phyloP scores from a whole-genome alignment of 257 asterid species.

The Ajuga chamaepitys region DNA sequence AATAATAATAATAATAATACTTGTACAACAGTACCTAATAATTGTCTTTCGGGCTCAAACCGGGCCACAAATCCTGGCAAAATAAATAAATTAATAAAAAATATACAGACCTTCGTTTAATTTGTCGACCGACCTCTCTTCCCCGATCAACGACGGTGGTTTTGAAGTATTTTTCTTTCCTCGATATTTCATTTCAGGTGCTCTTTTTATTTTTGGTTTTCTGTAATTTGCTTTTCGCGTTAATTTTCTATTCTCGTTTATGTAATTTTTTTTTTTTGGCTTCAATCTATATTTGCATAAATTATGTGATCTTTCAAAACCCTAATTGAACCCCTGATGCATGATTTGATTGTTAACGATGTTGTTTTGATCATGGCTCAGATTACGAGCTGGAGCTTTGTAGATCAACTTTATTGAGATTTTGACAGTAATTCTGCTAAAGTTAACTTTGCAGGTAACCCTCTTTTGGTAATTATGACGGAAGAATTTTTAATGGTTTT shows the following conservation, averaged over 20 bases:
- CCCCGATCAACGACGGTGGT: conserved; percentile 38
- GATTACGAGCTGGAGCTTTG: conserved; percentile 31
- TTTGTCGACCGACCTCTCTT: conserved; percentile 48
- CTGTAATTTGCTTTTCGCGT: conserved; percentile 3
- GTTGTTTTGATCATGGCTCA: conserved; percentile 36
- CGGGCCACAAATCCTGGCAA: conserved; percentile 31
- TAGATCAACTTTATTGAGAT: conserved; percentile 48
- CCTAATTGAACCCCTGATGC: conserved; percentile 60
- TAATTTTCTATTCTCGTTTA: conserved; percentile 8
- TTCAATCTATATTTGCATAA: neutral
- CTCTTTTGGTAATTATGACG: conserved; percentile 7
- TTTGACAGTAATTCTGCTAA: conserved; percentile 18
- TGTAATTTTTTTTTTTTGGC: conserved; percentile 1
- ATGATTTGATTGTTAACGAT: conserved; percentile 30
- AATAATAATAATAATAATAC: neutral
- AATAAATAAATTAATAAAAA: conserved; percentile 6
- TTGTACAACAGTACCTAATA: conserved; percentile 6
- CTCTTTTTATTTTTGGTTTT: neutral
- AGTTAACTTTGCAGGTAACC: conserved; percentile 27
- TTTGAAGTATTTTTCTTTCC: neutral
- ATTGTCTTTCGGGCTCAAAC: conserved; percentile 25
- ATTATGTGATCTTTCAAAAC: conserved; percentile 35
- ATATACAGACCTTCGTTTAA: conserved; percentile 17
- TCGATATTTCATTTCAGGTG: conserved; percentile 27
- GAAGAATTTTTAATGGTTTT: conserved; percentile 16